Base-by-base conservation (phyloP, 2,329 filamentous ascomycete species). In the Boeremia exigua region DNA sequence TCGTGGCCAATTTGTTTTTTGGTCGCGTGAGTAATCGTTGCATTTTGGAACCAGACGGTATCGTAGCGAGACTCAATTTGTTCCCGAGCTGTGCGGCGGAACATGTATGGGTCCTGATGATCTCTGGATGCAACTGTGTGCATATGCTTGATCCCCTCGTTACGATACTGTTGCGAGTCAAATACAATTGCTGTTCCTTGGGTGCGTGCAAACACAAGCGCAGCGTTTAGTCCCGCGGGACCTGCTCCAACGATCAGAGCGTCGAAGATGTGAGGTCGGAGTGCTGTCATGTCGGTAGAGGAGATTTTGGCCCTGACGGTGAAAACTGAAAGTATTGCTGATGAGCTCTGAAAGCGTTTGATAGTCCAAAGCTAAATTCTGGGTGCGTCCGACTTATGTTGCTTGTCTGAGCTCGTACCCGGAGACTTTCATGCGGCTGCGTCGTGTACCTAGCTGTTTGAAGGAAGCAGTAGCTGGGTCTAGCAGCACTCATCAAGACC, bases 151-250 rank as follows among this genome's bases (percentile, higher is more conserved):
- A 76, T 71, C 14, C 62, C 59, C 25, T 64, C 66, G 58, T 83
- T 82, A 48, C 81, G 77, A 61, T 78, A 82, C 6, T 60, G 57
- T 3, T 62, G 63, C 0, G 72, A 75, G 57, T 80, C 78, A 59
- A 82, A 80, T 15, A 83, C 67, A 10, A 81, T 58, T 19, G 72
- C 73, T 12, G 72, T 78, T 49, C 75, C 71, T 1, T 71, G 68
- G 12, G 72, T 71, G 25, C 79, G 76, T 14, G 75, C 75, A 2
- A 80, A 72, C 0, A 66, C 65, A 1, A 75, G 62, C 0, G 78
- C 78, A 1, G 73, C 72, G 1, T 78, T 66, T 3, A 83, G 72
- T 6, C 80, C 80, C 0, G 79, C 79, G 7, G 79, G 80, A 0
- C 80, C 80, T 27, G 66, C 75, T 43, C 80, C 80, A 12, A 74